Base-by-base conservation (phyloP, 805 yeast species). In the Monosporozyma solicola region DNA sequence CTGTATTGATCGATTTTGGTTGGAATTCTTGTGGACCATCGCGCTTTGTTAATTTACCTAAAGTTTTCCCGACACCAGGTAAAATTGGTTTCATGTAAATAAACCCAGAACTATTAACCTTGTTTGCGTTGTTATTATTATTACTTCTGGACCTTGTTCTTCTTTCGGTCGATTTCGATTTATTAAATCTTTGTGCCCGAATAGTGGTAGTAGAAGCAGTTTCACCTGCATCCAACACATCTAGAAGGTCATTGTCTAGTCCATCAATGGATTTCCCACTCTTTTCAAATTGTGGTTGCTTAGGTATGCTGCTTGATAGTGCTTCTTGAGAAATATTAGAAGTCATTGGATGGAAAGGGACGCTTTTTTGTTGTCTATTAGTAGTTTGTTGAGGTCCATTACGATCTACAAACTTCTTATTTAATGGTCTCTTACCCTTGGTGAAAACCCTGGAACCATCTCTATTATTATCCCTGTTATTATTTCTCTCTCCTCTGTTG, bases 1-100 rank as follows among this genome's bases (percentile, higher is more conserved):
- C 50, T 7, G 62, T 61, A 1, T 68, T 58, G n/a, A 37, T 35
- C 20, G 39, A 16, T 20, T 20, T 13, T 31, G 31, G 16, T 37
- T 33, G 39, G 24, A 16, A 47, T 3, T 22, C 37, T 10, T 29
- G 15, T n/a, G 50, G 45, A n/a, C 32, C 25, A 5, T 44, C 10
- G 11, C 16, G 39, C 10, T 32, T 27, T 37, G n/a, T 24, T 35
- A 35, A 27, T 24, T 35, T 37, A 9, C 15, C 11, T 20, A 24
- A 24, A 24, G 31, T 43, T 13, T 16, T 27, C 22, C 29, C 20
- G 5, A 13, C 43, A 15, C 20, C 22, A 2, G 44, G 33, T 5
- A 25, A 11, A 4, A 24, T n/a, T 16, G 50, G 43, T 41, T 35
- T 48, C 44, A 29, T 24, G 29, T 48, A 35, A 29, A 33, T 27